phyloP scores from a whole-genome alignment of 1,284 basidiomycete genomes.

The Wallemia ichthyophaga region DNA sequence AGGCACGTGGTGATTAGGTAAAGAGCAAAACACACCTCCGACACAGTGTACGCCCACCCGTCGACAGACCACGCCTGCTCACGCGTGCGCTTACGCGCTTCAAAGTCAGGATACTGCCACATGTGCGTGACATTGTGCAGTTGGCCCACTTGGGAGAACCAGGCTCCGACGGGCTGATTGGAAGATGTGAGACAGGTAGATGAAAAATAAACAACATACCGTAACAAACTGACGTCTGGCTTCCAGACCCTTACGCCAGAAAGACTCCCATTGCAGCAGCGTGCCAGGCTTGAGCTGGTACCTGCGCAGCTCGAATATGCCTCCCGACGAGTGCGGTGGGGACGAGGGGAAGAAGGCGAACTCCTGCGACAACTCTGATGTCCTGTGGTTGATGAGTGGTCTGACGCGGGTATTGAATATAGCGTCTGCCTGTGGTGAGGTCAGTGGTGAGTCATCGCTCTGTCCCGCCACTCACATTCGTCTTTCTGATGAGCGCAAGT shows the following conservation, averaged over 20 bases:
- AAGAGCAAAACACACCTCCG: slow-evolving; percentile 28
- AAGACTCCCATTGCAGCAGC: slow-evolving; percentile 67
- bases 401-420: slow-evolving; percentile 34
- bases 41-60: slow-evolving; percentile 77
- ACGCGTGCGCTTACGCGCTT: slow-evolving; percentile 44
- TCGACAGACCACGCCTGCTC: slow-evolving; percentile 75
- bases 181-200: slow-evolving; percentile 7
- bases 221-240: slow-evolving; percentile 47
- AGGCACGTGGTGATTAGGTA: neutral
- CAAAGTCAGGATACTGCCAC: slow-evolving; percentile 72
- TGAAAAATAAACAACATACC: slow-evolving; percentile 11
- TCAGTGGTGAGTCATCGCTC: slow-evolving; percentile 11
- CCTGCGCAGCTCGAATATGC: slow-evolving; percentile 63
- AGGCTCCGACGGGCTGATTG: slow-evolving; percentile 54
- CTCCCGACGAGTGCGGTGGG: slow-evolving; percentile 52
- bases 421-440: slow-evolving; percentile 28
- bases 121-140: slow-evolving; percentile 73
- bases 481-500: slow-evolving; percentile 24
- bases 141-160: slow-evolving; percentile 72
- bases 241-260: slow-evolving; percentile 69
- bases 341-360: slow-evolving; percentile 77
- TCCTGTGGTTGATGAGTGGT: slow-evolving; percentile 22
- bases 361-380: slow-evolving; percentile 30
- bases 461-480: slow-evolving; percentile 23
- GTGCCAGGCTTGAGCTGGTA: slow-evolving; percentile 44